Evolutionary conservation across 2,329 filamentous ascomycete genomes (phyloP).

Genomic region (Blumeria hordei): DNA sequence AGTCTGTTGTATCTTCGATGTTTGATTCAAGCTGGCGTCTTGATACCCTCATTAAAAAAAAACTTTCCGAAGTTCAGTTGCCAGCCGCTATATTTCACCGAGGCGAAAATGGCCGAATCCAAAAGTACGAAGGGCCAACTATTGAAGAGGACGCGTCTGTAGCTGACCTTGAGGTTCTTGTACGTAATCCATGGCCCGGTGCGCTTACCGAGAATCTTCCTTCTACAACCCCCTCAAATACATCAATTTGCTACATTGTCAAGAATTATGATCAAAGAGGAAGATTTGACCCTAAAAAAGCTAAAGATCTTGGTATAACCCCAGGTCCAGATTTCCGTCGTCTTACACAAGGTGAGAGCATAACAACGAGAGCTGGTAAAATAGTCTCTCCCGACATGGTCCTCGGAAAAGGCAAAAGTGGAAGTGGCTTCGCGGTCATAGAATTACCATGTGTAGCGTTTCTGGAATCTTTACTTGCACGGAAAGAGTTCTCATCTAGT

Average conservation of each 20-base stretch:
- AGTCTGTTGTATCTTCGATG: constrained; percentile 47
- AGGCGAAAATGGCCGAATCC: constrained; percentile 37
- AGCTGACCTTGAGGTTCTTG: constrained; percentile 45
- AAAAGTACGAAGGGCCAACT: constrained; percentile 43
- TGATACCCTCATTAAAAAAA: constrained; percentile 43
- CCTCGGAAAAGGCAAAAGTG: constrained; percentile 38
- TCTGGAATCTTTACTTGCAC: constrained; percentile 40
- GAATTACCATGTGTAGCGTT: constrained; percentile 53
- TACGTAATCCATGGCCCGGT: constrained; percentile 59
- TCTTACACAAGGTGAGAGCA: constrained; percentile 33
- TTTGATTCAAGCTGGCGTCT: constrained; percentile 54
- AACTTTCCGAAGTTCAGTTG: constrained; percentile 38
- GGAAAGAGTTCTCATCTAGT: constrained; percentile 45
- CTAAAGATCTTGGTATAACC: constrained; percentile 37
- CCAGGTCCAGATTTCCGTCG: constrained; percentile 30
- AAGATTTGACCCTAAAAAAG: constrained; percentile 47
- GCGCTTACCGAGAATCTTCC: constrained; percentile 41
- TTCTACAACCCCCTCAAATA: constrained; percentile 34
- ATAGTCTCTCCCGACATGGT: constrained; percentile 74
- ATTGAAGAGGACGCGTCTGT: constrained; percentile 24
- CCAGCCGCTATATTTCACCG: constrained; percentile 49
- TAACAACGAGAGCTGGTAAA: constrained; percentile 37
- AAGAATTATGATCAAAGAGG: constrained; percentile 54
- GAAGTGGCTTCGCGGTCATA: constrained; percentile 53
- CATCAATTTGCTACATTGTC: constrained; percentile 68